These are phyloP conservation scores for Pythium chondricola DNA, from an alignment of 352 stramenopile genomes.

Conservation along the genomic window DNA sequence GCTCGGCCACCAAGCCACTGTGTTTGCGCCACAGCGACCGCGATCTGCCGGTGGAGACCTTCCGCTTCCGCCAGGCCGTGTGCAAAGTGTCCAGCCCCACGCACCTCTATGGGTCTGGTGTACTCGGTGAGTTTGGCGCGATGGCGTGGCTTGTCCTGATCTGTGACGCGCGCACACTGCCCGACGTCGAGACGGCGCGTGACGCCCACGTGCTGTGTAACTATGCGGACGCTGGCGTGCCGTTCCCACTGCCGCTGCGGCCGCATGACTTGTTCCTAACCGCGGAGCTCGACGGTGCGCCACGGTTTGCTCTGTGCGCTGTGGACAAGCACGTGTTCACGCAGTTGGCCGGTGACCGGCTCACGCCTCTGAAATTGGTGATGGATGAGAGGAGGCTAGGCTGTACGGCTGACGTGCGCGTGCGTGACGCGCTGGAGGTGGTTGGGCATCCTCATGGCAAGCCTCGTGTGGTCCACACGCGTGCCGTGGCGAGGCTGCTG, in stretches of 20 bases:
- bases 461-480: constrained; percentile 37
- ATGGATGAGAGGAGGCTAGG: constrained; percentile 58
- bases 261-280: constrained; percentile 45
- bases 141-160: constrained; percentile 36
- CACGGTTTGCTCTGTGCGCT: constrained; percentile 47
- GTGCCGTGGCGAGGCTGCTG: constrained; percentile 26
- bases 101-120: constrained; percentile 37
- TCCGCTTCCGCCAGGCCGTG: constrained; percentile 56
- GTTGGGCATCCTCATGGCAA: constrained; percentile 57
- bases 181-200: constrained; percentile 28
- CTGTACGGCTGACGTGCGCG: constrained; percentile 17
- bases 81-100: constrained; percentile 44
- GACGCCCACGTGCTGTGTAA: constrained; percentile 46
- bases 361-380: constrained; percentile 38
- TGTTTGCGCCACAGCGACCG: constrained; percentile 41
- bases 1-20: constrained; percentile 31
- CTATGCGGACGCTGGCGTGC: constrained; percentile 30
- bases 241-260: constrained; percentile 41
- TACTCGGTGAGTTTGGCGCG: constrained; percentile 42
- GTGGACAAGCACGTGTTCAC: constrained; percentile 48
- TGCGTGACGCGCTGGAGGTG: constrained; percentile 34
- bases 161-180: constrained; percentile 39
- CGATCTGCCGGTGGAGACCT: constrained; percentile 56
- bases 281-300: constrained; percentile 18
- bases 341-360: constrained; percentile 31